Evolutionary conservation across 306 rosid genomes (phyloP), one percentile per base, ranked within the genome.

Genomic region (Pyrus bretschneideri): DNA sequence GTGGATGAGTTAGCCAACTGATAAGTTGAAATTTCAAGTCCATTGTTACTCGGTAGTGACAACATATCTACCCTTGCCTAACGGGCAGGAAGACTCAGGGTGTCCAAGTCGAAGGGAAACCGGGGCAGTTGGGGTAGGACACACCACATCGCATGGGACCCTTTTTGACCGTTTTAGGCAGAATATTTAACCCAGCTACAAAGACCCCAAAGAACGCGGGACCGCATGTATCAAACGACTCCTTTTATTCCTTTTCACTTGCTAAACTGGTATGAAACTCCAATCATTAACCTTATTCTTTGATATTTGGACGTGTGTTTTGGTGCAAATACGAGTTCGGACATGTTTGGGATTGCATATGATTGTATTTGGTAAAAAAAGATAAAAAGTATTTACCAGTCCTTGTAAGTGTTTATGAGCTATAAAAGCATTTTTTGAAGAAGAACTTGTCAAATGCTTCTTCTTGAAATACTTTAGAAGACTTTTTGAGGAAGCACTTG

Each of bases 281-380:
- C 35, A 61, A 61, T 61, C 15, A 27, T 27, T 27, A 14, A 5
- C 21, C 21, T 49, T 49, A 5, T 49, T 15, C 8, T 0, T 49
- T 49, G 15, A 25, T 60, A 25, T 14, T 61, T 25, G 10, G 5
- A 11, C 2, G 7, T 25, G 1, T 29, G 17, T 62, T 62, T 62
- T 14, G 40, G n/a, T 15, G 67, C 17, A 17, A 46, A 1, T 4
- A 14, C 1, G 0, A 49, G 8, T 49, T 1, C 21, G 9, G 1
- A 0, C 1, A 0, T 18, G 21, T 49, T 49, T 49, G 21, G 8
- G 6, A 49, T 49, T 49, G 7, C 1, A 1, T 14, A 0, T 15
- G 0, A 49, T 49, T 49, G 1, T 49, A 1, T 6, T 49, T 18
- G 8, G 8, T 49, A 49, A 2, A 49, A 5, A 15, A 4, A 1